phyloP scores from a whole-genome alignment of 1,284 basidiomycete genomes.

The Athelia sp. region DNA sequence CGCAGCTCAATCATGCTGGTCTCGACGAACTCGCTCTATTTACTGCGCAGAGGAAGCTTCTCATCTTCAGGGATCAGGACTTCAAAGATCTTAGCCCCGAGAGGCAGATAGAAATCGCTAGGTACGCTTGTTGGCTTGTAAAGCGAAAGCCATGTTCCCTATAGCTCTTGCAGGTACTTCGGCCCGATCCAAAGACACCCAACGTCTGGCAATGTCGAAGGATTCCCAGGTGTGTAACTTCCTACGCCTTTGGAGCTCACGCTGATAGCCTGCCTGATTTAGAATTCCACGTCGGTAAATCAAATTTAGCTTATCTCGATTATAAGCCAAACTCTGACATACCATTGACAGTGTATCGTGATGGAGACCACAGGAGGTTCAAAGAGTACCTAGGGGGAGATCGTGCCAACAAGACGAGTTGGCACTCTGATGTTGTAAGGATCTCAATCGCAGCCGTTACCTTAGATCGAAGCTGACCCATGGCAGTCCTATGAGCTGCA shows the following conservation, averaged over 20 bases:
- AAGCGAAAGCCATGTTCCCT: neutral
- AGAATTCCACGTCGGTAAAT: slow-evolving; percentile 46
- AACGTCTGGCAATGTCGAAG: slow-evolving; percentile 42
- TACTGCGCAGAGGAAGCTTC: slow-evolving; percentile 55
- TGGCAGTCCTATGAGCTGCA: slow-evolving; percentile 54
- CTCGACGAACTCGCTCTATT: slow-evolving; percentile 59
- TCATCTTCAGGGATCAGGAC: slow-evolving; percentile 54
- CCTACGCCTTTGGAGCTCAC: no score
- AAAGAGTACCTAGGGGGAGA: slow-evolving; percentile 25
- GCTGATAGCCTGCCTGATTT: no score
- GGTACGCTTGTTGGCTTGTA: slow-evolving; percentile 14
- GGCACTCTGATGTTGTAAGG: slow-evolving; percentile 38
- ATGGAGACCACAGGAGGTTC: slow-evolving; percentile 25
- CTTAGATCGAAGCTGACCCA: neutral
- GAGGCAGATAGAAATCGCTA: slow-evolving; percentile 44
- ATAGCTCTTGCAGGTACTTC: slow-evolving; percentile 32
- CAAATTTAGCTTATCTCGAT: neutral
- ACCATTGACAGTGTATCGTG: slow-evolving; percentile 35
- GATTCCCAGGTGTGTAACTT: no score
- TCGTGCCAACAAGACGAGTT: slow-evolving; percentile 25
- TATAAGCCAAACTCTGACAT: neutral
- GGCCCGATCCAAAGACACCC: slow-evolving; percentile 59
- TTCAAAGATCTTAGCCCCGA: slow-evolving; percentile 51
- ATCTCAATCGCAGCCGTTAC: neutral
- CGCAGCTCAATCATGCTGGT: slow-evolving; percentile 47